Base-by-base conservation (phyloP, 2,329 filamentous ascomycete genomes). In the Pseudocercospora cruenta region DNA sequence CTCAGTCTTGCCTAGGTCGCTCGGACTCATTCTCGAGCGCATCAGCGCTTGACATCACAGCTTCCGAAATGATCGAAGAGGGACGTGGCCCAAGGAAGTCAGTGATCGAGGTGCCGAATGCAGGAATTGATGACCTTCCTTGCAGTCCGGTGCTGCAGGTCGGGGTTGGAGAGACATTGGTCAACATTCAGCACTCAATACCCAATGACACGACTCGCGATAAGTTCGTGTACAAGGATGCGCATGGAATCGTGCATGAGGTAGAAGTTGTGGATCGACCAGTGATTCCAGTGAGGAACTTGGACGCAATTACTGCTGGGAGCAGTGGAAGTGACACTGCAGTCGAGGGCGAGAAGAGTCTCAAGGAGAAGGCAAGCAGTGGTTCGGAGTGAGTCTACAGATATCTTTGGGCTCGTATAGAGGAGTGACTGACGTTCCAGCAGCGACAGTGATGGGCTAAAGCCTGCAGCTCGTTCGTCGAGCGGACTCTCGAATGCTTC, bases 251-350 rank as follows among this genome's bases (percentile, higher is more conserved):
- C 7, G 59, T 65, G 58, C 63, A 65, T 61, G 63, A 65, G 58
- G 63, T 65, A n/a, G 63, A 65, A 21, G 19, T 65, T 39, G 22
- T 58, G 12, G 63, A 65, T 61, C 58, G 63, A 39, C 63, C 58
- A 31, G 57, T 31, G 19, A 9, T 51, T 3, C 47, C 47, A 21
- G 22, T 51, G 9, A 51, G 47, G 19, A 21, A 51, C 4, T 5
- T 51, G 47, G 47, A 51, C 22, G 47, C 10, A 8, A 26, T 51
- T 24, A 21, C 22, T 24, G 19, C 19, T 14, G 22, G 10, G 1
- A 51, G 9, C n/a, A 51, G 47, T 24, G 22, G 47, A 1, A 26
- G 22, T 10, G 47, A 51, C 8, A 51, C 39, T 19, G 39, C 39
- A n/a, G 39, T 43, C 1, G n/a, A 43, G 6, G n/a, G 47, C 14